Evolutionary conservation across 2,329 filamentous ascomycete species (phyloP).

Genomic region (Hypoxylon sp.): DNA sequence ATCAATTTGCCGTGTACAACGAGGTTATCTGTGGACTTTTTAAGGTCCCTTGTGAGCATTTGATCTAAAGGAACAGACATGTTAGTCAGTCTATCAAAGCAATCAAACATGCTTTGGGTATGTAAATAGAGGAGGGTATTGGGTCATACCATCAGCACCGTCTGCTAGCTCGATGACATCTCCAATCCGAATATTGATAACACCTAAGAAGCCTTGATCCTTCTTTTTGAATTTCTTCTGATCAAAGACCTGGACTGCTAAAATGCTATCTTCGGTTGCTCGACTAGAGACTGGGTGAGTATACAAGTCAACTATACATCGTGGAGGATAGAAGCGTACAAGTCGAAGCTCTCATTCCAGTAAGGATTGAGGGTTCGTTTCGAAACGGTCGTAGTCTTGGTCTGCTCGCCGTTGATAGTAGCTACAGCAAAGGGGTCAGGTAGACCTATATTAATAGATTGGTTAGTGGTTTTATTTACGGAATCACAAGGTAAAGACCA

Average conservation of each 20-base stretch:
- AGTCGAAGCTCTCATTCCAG: slow-evolving; percentile 99
- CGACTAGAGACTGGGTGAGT: slow-evolving; percentile 68
- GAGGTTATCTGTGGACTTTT: slow-evolving; percentile 98
- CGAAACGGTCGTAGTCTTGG: slow-evolving; percentile 96
- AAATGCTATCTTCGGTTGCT: slow-evolving; percentile 94
- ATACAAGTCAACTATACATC: slow-evolving; percentile 38
- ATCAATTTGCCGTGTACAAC: slow-evolving; percentile 98
- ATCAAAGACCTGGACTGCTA: slow-evolving; percentile 98
- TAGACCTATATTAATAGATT: slow-evolving; percentile 74
- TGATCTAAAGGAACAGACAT: slow-evolving; percentile 78
- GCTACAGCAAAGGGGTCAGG: slow-evolving; percentile 98
- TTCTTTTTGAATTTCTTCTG: slow-evolving; percentile 99
- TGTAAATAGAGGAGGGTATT: background rate
- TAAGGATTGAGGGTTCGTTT: slow-evolving; percentile 99
- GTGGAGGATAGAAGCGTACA: slow-evolving; percentile 73
- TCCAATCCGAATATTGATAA: slow-evolving; percentile 96
- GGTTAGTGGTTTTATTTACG: slow-evolving; percentile 31
- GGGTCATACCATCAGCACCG: slow-evolving; percentile 85
- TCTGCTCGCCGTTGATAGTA: slow-evolving; percentile 97
- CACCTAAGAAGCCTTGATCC: slow-evolving; percentile 97
- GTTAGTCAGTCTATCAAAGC: slow-evolving; percentile 45
- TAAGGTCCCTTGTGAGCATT: slow-evolving; percentile 97
- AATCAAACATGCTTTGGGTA: background rate
- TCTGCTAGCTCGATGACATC: slow-evolving; percentile 92
- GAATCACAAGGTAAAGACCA: slow-evolving; percentile 17